phyloP scores from a whole-genome alignment of 163 green algal genomes.

The Scenedesmus sp. region DNA sequence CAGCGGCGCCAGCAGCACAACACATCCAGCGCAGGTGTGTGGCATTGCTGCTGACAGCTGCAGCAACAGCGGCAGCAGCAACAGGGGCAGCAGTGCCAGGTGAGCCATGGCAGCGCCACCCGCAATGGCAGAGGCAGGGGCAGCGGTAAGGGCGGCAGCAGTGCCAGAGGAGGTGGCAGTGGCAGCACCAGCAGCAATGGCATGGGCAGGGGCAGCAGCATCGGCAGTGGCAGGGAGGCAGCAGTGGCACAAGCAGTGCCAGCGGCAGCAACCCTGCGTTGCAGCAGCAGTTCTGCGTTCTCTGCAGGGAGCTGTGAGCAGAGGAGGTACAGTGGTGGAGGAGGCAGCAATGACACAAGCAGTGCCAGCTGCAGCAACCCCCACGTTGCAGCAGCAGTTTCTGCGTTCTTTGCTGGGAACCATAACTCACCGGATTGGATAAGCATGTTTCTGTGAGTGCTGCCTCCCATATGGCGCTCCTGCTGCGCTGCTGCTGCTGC shows the following conservation, averaged over 20 bases:
- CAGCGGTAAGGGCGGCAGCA: background rate
- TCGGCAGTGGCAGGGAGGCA: background rate
- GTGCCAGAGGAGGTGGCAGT: background rate
- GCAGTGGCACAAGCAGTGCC: background rate
- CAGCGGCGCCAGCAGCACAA: no score
- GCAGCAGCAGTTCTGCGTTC: background rate
- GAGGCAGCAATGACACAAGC: background rate
- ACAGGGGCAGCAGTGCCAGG: background rate
- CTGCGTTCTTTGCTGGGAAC: no score
- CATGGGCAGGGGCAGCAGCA: background rate
- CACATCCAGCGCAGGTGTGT: no score
- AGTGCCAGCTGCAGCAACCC: no score
- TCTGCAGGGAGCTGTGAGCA: no score
- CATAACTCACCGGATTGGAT: no score
- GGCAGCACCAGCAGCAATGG: background rate
- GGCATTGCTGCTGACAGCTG: no score
- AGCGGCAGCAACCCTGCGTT: background rate
- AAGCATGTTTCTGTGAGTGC: background rate
- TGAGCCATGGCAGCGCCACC: no score
- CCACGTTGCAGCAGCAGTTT: no score
- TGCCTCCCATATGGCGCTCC: background rate
- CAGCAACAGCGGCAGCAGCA: background rate
- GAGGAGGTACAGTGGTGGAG: background rate
- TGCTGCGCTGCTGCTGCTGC: background rate
- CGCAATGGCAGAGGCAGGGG: background rate